Evolutionary conservation across 495 filamentous ascomycete genomes (phyloP), one percentile per base, ranked within the genome.

Genomic region (Hypomontagnella monticulosa): DNA sequence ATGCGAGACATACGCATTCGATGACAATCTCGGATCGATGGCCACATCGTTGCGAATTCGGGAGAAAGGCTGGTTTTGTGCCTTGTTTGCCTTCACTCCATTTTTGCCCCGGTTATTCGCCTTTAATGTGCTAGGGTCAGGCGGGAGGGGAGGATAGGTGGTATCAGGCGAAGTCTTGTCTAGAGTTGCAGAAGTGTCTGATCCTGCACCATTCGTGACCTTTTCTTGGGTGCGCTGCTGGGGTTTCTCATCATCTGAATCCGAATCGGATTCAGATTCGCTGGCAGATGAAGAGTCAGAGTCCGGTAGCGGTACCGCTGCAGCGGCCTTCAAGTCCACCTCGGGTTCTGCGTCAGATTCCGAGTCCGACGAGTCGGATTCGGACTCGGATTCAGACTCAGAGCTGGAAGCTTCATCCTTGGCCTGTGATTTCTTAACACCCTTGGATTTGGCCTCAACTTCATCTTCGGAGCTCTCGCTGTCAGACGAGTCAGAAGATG

Each of bases 1-100:
- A 67, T 97, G 92, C 4, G 87, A 77, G 32, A 90, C 81, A 73
- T 93, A 97, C 4, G 84, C 83, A 78, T 95, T 97, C 71, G 84
- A 88, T 49, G 83, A 74, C 62, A 83, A 72, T 56, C 77, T 75
- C 11, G 84, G 83, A 70, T 93, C 90, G 14, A 90, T 84, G 15
- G 78, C 54, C 41, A 81, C 75, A 65, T 88, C 79, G 54, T 79
- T 77, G 27, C 82, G 76, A 58, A 93, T 87, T 55, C 90, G 85
- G 2, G 84, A 86, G 79, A 91, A 91, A 11, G 84, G 85, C 42
- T 80, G 75, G 42, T 83, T 87, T 33, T 81, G 77, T 68, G 87
- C 82, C 73, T 88, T 88, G 57, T 77, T 76, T 14, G 71, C 48
- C 43, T 65, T 56, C 38, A 38, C 20, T 11, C 64, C 65, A 63